Base-by-base conservation (phyloP, 2,329 filamentous ascomycete genomes). In the Lasiodiplodia gonubiensis region DNA sequence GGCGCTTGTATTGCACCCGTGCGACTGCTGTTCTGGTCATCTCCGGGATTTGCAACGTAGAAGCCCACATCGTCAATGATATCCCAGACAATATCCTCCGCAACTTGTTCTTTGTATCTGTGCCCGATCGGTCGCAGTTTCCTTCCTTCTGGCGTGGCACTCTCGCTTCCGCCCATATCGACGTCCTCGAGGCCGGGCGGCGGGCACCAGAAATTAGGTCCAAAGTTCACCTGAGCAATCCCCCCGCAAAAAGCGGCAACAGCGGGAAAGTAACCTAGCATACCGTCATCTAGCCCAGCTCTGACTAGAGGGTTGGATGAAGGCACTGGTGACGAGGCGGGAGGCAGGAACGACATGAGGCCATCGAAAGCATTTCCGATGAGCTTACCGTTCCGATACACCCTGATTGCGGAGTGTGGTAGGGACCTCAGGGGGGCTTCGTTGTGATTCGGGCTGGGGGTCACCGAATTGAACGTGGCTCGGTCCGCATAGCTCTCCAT, bases 61-160 rank as follows among this genome's bases (percentile, higher is more conserved):
- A 92, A 95, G 81, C 97, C 93, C 59, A 97, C 92, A 80, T 99
- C 95, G 75, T 99, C 95, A 37, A 98, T 85, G 64, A 99, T 86
- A 78, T 99, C 95, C 77, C 93, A 97, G 35, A 97, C 86, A 27
- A 97, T 85, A 74, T 99, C 95, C 80, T 99, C 95, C 16, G 91
- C 93, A 69, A 99, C 94, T 81, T 98, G 94, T 76, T 99, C 94
- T 68, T 89, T 88, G 79, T 93, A 98, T 37, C 95, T 88, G 69
- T 96, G 92, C 8, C 88, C 86, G 25, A 97, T 83, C 0, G 92
- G 83, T 39, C 87, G 85, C 1, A 89, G 72, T 46, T 72, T 74
- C 14, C 79, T 74, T 1, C 75, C 71, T 3, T 39, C 27, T 14
- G 55, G 49, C 11, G 72, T 74, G 6, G 75, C 74, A 7, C 72